Evolutionary conservation across 257 asterid species (phyloP), one percentile per base, ranked within the genome.

Genomic region (Linaria vulgaris): DNA sequence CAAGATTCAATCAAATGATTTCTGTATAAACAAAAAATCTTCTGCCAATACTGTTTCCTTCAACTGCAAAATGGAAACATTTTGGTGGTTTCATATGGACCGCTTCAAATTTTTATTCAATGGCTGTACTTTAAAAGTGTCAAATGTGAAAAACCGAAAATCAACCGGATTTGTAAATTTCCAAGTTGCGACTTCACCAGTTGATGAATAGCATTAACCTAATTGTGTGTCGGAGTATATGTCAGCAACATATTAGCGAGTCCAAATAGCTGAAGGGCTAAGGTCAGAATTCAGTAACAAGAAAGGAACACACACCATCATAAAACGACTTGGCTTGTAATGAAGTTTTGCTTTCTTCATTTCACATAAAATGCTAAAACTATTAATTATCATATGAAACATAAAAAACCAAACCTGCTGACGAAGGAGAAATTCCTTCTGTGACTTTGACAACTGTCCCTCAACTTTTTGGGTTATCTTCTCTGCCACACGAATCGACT

Each of bases 401-500:
- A 45, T 13, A 56, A 22, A 71, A 70, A 63, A 38, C 56, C 69
- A 77, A 72, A 94, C 99, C 99, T 94, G 99, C 71, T 94, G 97
- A 38, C 99, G 97, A 72, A 94, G 94, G 68, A 94, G 95, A 80
- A 82, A 90, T 69, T 94, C 99, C 85, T 94, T 94, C 85, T 94
- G 99, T 4, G 99, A 90, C 79, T 94, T 94, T 57, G 99, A 90
- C 84, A 94, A 75, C 74, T 90, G 99, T 62, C 97, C 97, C 83
- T 94, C 99, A 69, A 94, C 99, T 79, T 94, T 90, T 67, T 94
- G 97, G 6, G 99, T 90, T 38, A 94, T 94, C 83, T 90, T 94
- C 83, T 94, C 97, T 16, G 97, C 97, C 64, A 90, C 97, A 56
- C 99, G 94, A 80, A 90, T 94, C 23, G 99, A 94, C 99, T 94